Percentiles rank a stretch among this genome's conserved stretches.
Evolutionary conservation across 1,284 basidiomycete genomes (phyloP).

Genomic region (Gymnopus androsaceus): DNA sequence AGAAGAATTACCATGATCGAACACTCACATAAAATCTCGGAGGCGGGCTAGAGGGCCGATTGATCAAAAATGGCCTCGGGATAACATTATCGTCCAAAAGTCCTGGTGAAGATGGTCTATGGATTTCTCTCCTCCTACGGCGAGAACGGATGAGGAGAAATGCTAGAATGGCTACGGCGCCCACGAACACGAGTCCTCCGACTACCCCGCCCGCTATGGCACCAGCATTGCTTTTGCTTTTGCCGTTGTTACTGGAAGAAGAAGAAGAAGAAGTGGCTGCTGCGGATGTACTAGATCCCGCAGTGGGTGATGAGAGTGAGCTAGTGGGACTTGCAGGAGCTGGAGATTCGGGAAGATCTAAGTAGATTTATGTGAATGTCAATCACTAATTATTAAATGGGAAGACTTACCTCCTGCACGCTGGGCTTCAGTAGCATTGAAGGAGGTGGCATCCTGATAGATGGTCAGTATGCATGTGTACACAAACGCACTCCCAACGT

Average conservation of each 20-base stretch:
- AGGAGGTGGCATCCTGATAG: neutral
- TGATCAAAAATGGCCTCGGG: too few relatives aligned
- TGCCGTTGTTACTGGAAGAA: too few relatives aligned
- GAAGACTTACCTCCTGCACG: neutral
- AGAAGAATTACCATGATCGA: too few relatives aligned
- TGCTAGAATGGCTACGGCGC: neutral
- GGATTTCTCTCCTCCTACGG: neutral
- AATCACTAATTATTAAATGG: neutral
- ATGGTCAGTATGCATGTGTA: neutral
- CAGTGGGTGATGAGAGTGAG: neutral
- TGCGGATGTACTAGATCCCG: neutral
- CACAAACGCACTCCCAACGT: neutral
- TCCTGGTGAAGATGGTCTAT: too few relatives aligned
- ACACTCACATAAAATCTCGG: too few relatives aligned
- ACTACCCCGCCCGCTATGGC: slow-evolving; percentile 9
- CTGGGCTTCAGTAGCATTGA: slow-evolving; percentile 1
- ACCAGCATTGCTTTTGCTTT: neutral
- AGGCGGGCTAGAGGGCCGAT: too few relatives aligned
- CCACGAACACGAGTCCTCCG: slow-evolving; percentile 1
- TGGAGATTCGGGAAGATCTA: slow-evolving; percentile 6
- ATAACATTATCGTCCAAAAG: too few relatives aligned
- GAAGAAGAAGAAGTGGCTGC: neutral
- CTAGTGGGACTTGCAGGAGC: neutral
- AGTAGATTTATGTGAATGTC: neutral
- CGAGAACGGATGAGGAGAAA: neutral